phyloP scores from a whole-genome alignment of 768 basidiomycete genomes.

The Infundibulicybe gibba region DNA sequence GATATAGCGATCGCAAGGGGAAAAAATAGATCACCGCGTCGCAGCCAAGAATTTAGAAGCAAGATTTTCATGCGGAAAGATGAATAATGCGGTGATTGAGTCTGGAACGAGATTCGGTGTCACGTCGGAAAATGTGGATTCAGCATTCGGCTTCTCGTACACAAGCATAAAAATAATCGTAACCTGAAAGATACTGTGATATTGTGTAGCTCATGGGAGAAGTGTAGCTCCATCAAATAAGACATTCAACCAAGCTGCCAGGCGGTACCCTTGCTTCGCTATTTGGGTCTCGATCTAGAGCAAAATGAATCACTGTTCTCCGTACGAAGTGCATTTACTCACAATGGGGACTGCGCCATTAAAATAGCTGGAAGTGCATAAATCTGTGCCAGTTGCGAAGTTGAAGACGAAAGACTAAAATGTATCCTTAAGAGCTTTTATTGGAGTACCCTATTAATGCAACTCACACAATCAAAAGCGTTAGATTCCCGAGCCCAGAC shows the following conservation, averaged over 20 bases:
- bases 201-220: slow-evolving; percentile 26
- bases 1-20: slow-evolving; percentile 9
- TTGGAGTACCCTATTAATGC: background rate
- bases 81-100: no score
- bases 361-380: slow-evolving; percentile 40
- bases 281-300: slow-evolving; percentile 40
- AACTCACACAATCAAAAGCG: slow-evolving; percentile 37
- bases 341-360: slow-evolving; percentile 31
- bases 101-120: no score
- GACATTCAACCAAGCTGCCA: slow-evolving; percentile 49
- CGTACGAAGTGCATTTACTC: slow-evolving; percentile 5
- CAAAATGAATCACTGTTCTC: background rate
- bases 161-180: background rate
- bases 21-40: no score
- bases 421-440: background rate
- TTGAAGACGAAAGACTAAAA: slow-evolving; percentile 38
- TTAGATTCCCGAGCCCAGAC: slow-evolving; percentile 47
- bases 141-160: no score
- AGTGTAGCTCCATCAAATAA: slow-evolving; percentile 37
- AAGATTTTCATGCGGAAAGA: no score
- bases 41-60: no score
- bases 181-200: background rate
- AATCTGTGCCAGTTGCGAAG: slow-evolving; percentile 34
- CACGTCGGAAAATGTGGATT: no score
- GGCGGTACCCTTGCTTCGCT: slow-evolving; percentile 42